Evolutionary conservation across 805 yeast species (phyloP).

Genomic region (Metschnikowia borealis): DNA sequence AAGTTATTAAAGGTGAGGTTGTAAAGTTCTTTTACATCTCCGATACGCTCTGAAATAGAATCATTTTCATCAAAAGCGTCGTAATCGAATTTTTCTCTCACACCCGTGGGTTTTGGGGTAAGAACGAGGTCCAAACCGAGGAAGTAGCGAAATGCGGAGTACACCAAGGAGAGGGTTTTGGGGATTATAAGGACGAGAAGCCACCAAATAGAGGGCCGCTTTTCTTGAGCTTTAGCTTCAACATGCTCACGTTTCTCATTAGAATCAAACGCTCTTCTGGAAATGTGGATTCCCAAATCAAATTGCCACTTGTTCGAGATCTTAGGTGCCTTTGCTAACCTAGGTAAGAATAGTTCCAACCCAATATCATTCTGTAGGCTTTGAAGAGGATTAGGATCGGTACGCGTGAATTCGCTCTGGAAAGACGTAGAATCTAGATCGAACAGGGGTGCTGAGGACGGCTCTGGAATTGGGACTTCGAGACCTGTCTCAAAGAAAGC

Average conservation of each 20-base stretch:
- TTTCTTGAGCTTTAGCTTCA: slow-evolving; percentile 10
- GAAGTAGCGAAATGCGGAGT: slow-evolving; percentile 29
- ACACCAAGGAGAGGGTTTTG: slow-evolving; percentile 40
- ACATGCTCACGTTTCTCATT: slow-evolving; percentile 1
- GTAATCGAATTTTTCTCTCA: slow-evolving; percentile 21
- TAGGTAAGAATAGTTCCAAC: slow-evolving; percentile 29
- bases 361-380: slow-evolving; percentile 28
- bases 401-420: not conserved
- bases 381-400: not conserved
- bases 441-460: not conserved
- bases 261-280: slow-evolving; percentile 19
- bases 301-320: slow-evolving; percentile 40
- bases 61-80: slow-evolving; percentile 22
- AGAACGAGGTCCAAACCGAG: slow-evolving; percentile 21
- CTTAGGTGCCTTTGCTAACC: slow-evolving; percentile 38
- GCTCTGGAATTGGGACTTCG: slow-evolving; percentile 18
- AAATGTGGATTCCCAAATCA: slow-evolving; percentile 38
- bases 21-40: slow-evolving; percentile 1
- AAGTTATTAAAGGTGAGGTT: slow-evolving; percentile 19
- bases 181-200: slow-evolving; percentile 56
- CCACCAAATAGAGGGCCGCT: slow-evolving; percentile 31
- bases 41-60: slow-evolving; percentile 1
- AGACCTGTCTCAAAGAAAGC: slow-evolving; percentile 55
- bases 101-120: slow-evolving; percentile 18
- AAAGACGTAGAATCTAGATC: slow-evolving; percentile 4